Evolutionary conservation across 2,329 filamentous ascomycete species (phyloP), one percentile per base, ranked within the genome.

Genomic region (Xylaria sp.): DNA sequence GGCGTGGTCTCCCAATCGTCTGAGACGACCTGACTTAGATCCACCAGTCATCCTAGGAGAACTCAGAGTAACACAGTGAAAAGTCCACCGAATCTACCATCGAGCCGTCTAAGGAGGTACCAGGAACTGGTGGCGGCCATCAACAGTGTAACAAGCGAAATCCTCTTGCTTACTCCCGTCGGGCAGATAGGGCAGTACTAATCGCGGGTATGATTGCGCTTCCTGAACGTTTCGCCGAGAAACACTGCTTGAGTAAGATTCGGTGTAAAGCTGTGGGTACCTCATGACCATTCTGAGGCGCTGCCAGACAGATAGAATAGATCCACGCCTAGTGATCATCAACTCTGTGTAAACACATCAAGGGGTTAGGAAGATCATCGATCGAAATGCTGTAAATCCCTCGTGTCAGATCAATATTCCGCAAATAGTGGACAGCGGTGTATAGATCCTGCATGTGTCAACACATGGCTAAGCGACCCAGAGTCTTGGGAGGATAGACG

Each of bases 231-330:
- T 17, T 54, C 36, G 24, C 60, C 47, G 34, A 12, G 54, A 64
- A 39, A 42, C 51, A 1, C 30, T 27, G 30, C 11, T 53, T 67
- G 30, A 14, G 45, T 67, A 34, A 58, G 30, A 47, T 51, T 67
- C 67, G 67, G 67, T 69, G 67, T 69, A 50, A 54, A 45, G 17
- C 12, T 50, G 55, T 67, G 64, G 57, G 39, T n/a, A 63, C 64
- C 42, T 54, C 1, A 32, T 8, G 32, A 58, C 17, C 17, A 11
- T 14, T 12, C 24, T 27, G 32, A 61, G 27, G 64, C 51, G 47
- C 34, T 56, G 63, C 59, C 21, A 19, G 30, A 19, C 21, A 19
- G 30, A 19, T 47, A 19, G 17, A 39, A 58, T 8, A 64, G 61
- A 55, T 69, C 55, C 67, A 69, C 64, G n/a, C 50, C 4, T 5